Conservation (phyloP, 1,284 basidiomycete genomes). For the Retiboletus flavoniger region DNA sequence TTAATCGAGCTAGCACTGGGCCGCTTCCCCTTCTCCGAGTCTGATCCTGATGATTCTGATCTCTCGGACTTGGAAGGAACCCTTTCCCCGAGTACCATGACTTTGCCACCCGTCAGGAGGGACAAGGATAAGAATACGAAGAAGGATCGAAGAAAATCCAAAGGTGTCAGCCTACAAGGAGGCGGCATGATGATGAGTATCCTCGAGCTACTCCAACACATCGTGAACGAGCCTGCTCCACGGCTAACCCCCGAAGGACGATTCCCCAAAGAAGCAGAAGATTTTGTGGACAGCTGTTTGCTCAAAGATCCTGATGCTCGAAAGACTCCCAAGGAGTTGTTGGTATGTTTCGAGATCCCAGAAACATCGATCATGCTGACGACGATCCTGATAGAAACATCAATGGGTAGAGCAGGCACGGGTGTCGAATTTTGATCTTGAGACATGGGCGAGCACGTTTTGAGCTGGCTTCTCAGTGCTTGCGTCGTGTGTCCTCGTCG, state of each 20-base stretch:
- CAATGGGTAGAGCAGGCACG: constrained; percentile 56
- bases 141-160: constrained; percentile 65
- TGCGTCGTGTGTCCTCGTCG: constrained; percentile 9
- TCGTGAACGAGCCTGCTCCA: constrained; percentile 95
- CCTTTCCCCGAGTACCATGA: constrained; percentile 54
- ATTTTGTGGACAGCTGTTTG: constrained; percentile 82
- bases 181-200: constrained; percentile 96
- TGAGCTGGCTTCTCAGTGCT: constrained; percentile 34
- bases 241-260: constrained; percentile 67
- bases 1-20: constrained; percentile 92
- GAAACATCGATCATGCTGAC: constrained; percentile 4
- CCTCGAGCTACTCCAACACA: constrained; percentile 93
- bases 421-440: constrained; percentile 53
- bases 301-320: constrained; percentile 78
- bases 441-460: constrained; percentile 64
- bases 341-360: constrained; percentile 49
- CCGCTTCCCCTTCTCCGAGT: constrained; percentile 88
- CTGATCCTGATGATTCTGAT: constrained; percentile 62
- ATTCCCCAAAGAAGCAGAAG: constrained; percentile 69
- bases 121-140: constrained; percentile 41
- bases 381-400: constrained; percentile 45
- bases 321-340: constrained; percentile 77
- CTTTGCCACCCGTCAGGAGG: constrained; percentile 31
- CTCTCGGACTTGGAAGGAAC: constrained; percentile 71
- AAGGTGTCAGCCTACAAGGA: constrained; percentile 85